Conservation (phyloP, 1,139 yeast species). For the Arxiozyma heterogenica region DNA sequence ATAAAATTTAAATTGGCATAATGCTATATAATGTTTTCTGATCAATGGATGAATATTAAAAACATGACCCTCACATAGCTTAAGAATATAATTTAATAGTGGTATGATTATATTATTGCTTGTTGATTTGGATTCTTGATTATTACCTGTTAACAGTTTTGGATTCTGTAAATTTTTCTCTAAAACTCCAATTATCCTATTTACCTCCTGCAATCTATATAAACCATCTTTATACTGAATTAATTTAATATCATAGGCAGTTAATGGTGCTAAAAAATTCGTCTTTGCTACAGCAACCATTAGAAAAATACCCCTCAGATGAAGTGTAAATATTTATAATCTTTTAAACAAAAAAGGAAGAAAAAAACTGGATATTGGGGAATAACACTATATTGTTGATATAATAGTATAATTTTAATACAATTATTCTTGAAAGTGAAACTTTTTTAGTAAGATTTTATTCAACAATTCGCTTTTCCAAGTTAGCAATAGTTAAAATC, state of each 20-base stretch:
- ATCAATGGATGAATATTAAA: conserved; percentile 24
- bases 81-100: conserved; percentile 21
- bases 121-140: conserved; percentile 5
- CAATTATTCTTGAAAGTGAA: too few relatives aligned
- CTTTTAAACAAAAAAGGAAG: not conserved
- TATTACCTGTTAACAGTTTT: conserved; percentile 7
- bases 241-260: conserved; percentile 22
- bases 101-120: conserved; percentile 19
- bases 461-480: not conserved
- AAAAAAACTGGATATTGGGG: too few relatives aligned
- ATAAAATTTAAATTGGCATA: conserved; percentile 20
- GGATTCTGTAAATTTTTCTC: conserved; percentile 16
- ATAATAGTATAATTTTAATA: too few relatives aligned
- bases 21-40: conserved; percentile 21
- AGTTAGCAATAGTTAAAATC: not conserved
- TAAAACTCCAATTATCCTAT: conserved; percentile 16
- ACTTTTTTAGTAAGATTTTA: not conserved
- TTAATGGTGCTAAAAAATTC: conserved; percentile 18
- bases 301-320: conserved; percentile 20
- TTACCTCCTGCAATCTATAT: conserved; percentile 19
- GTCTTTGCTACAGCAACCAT: conserved; percentile 15
- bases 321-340: not conserved
- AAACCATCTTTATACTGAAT: conserved; percentile 25
- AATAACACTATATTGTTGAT: not conserved
- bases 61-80: conserved; percentile 25